Evolutionary conservation across 441 rosid genomes (phyloP).

Genomic region (Daphne laureola): DNA sequence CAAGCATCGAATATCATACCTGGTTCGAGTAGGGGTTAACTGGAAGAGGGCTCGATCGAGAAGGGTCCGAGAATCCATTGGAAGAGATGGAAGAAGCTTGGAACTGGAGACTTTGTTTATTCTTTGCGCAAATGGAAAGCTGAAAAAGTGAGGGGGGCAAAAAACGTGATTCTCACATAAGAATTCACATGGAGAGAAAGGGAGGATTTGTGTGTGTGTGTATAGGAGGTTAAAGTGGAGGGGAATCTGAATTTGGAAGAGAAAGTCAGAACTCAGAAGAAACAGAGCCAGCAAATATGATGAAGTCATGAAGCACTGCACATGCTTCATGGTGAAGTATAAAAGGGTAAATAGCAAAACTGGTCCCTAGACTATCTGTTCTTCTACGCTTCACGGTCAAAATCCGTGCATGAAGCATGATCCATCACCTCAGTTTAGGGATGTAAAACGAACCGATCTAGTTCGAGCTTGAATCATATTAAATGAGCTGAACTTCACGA

Average conservation of each 20-base stretch:
- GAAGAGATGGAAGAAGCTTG: constrained; percentile 5
- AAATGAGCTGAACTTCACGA: too few relatives aligned
- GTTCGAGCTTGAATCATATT: too few relatives aligned
- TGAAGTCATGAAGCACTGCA: constrained; percentile 22
- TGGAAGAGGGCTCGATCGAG: constrained; percentile 70
- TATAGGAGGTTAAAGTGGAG: constrained; percentile 10
- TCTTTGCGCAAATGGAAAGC: constrained; percentile 11
- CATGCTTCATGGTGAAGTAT: constrained; percentile 25
- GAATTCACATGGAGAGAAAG: too few relatives aligned
- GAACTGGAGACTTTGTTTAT: not conserved
- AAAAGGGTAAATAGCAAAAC: too few relatives aligned
- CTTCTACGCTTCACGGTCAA: too few relatives aligned
- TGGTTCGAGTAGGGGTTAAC: constrained; percentile 76
- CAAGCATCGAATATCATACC: constrained; percentile 20
- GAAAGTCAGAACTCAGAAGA: constrained; percentile 6
- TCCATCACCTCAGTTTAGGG: too few relatives aligned
- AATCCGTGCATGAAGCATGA: too few relatives aligned
- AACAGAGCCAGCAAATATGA: constrained; percentile 22
- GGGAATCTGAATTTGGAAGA: constrained; percentile 8
- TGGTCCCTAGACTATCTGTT: too few relatives aligned
- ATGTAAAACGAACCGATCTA: too few relatives aligned
- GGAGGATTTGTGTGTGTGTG: constrained; percentile 1
- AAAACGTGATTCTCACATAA: constrained; percentile 14
- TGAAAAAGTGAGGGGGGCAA: constrained; percentile 12
- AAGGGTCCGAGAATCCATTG: constrained; percentile 37